Conservation (phyloP, 768 basidiomycete genomes). For the Trametes cubensis region DNA sequence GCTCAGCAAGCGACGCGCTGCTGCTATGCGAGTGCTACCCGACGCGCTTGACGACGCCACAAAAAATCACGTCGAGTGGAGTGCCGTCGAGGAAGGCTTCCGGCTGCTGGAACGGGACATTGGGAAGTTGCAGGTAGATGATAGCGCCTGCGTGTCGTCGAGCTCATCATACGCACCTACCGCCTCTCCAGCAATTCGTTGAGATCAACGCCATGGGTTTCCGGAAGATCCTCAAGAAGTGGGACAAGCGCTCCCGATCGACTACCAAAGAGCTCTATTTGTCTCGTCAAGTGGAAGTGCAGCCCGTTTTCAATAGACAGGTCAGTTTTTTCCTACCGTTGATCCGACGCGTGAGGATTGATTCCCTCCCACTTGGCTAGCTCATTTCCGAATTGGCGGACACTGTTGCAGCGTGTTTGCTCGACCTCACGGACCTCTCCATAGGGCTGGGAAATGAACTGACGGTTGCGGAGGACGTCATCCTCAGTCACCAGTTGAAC, state of each 20-base stretch:
- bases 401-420: conserved; percentile 80
- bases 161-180: conserved; percentile 17
- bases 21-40: conserved; percentile 72
- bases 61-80: conserved; percentile 84
- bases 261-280: conserved; percentile 97
- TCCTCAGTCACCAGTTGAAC: conserved; percentile 71
- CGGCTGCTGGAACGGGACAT: conserved; percentile 91
- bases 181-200: conserved; percentile 76
- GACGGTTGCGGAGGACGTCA: conserved; percentile 66
- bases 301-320: conserved; percentile 96
- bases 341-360: not conserved
- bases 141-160: conserved; percentile 18
- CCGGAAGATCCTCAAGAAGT: conserved; percentile 97
- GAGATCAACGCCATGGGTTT: conserved; percentile 98
- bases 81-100: conserved; percentile 95
- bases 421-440: conserved; percentile 77
- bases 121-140: conserved; percentile 84
- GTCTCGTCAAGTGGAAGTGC: conserved; percentile 96
- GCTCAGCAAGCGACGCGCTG: conserved; percentile 88
- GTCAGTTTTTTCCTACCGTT: conserved; percentile 42
- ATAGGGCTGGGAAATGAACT: conserved; percentile 80
- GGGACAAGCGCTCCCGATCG: conserved; percentile 94
- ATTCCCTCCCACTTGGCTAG: conserved; percentile 40
- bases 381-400: conserved; percentile 95
- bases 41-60: conserved; percentile 63